Conservation (phyloP, 202 grass and related monocot genomes). For the Dendrocalamus latiflorus region DNA sequence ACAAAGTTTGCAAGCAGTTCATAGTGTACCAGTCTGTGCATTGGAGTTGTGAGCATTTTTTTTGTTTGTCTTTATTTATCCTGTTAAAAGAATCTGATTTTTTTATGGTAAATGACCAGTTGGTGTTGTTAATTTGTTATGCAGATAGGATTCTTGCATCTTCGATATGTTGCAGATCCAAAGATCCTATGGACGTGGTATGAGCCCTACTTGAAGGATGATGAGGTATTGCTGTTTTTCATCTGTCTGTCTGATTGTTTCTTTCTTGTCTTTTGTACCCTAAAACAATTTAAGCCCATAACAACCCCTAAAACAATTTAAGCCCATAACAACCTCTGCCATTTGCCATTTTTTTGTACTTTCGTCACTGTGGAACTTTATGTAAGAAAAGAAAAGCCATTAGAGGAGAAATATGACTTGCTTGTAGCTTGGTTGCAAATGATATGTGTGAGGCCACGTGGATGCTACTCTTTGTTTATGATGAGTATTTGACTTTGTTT, state of each 20-base stretch:
- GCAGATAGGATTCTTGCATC: constrained; percentile 89
- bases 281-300: too few species aligned
- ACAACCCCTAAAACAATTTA: background rate
- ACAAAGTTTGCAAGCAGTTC: constrained; percentile 55
- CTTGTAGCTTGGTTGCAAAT: too few species aligned
- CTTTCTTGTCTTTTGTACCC: background rate
- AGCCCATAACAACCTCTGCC: background rate
- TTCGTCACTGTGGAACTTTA: background rate
- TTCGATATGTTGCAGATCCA: constrained; percentile 81
- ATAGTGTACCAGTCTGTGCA: constrained; percentile 61
- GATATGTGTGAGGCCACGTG: too few species aligned
- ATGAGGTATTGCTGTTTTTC: constrained; percentile 55
- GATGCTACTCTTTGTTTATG: too few species aligned
- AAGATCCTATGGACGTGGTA: constrained; percentile 91
- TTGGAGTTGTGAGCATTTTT: constrained; percentile 72
- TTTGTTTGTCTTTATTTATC: constrained; percentile 36
- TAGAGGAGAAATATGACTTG: too few species aligned
- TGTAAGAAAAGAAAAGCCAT: too few species aligned
- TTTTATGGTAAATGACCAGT: constrained; percentile 27
- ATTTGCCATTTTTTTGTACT: background rate
- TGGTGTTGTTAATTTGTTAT: background rate
- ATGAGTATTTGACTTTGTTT: too few species aligned
- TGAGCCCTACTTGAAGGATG: constrained; percentile 91
- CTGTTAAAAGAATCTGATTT: constrained; percentile 25
- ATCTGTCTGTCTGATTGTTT: background rate